These are phyloP conservation scores for Vinca minor DNA, from an alignment of 257 asterid genomes.

Conservation along the genomic window DNA sequence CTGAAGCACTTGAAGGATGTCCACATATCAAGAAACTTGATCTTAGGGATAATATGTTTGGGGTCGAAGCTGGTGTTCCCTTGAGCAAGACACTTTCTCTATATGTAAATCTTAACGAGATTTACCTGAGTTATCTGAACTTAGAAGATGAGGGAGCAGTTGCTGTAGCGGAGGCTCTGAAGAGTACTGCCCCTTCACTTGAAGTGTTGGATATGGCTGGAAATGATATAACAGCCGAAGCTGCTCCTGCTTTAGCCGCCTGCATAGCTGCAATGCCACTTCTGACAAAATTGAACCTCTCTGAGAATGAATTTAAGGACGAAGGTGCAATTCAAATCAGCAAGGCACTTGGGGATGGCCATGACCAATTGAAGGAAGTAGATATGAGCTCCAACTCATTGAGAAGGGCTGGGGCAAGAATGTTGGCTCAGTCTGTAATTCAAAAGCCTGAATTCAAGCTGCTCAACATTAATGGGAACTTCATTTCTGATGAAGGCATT, in stretches of 20 bases:
- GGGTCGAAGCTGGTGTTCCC: conserved; percentile 66
- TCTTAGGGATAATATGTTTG: conserved; percentile 94
- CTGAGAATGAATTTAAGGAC: conserved; percentile 85
- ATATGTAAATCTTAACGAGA: conserved; percentile 46
- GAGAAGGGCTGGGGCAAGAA: conserved; percentile 52
- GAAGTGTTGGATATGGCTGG: conserved; percentile 82
- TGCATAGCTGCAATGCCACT: conserved; percentile 47
- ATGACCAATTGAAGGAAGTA: conserved; percentile 55
- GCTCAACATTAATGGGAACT: conserved; percentile 66
- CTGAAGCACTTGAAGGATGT: conserved; percentile 66
- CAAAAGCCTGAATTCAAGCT: conserved; percentile 47
- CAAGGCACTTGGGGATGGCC: conserved; percentile 50
- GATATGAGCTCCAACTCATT: conserved; percentile 66
- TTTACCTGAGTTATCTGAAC: conserved; percentile 78
- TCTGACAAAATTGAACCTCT: conserved; percentile 57
- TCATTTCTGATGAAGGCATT: conserved; percentile 77
- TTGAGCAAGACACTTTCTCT: conserved; percentile 52
- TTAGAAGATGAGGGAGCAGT: conserved; percentile 77
- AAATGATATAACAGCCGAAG: conserved; percentile 74
- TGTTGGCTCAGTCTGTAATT: conserved; percentile 56
- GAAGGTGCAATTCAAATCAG: conserved; percentile 69
- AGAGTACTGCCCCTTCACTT: conserved; percentile 56
- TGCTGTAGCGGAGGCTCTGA: conserved; percentile 68
- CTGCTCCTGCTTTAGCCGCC: conserved; percentile 54
- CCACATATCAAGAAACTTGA: conserved; percentile 69